Conservation (phyloP, 768 basidiomycete species). For the Collybia mongolica region DNA sequence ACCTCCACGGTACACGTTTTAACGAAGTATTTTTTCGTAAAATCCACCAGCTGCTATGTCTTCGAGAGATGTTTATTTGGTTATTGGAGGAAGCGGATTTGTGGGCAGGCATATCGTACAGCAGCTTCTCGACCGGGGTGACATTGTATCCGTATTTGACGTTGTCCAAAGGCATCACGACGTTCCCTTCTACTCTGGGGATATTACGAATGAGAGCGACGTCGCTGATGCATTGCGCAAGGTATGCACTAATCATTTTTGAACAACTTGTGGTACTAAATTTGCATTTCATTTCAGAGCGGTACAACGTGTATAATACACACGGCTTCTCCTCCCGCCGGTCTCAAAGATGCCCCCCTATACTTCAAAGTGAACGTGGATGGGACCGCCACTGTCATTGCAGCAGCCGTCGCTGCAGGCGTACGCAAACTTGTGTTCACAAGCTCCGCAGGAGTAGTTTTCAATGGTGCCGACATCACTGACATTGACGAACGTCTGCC, state of each 20-base stretch:
- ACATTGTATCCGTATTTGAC: slow-evolving; percentile 85
- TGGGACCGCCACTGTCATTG: slow-evolving; percentile 83
- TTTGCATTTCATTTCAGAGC: slow-evolving; percentile 42
- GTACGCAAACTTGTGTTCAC: slow-evolving; percentile 93
- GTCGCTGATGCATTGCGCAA: slow-evolving; percentile 73
- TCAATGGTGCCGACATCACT: slow-evolving; percentile 77
- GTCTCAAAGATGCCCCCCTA: slow-evolving; percentile 59
- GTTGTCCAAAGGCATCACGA: slow-evolving; percentile 89
- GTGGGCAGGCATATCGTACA: slow-evolving; percentile 91
- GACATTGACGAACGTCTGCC: slow-evolving; percentile 88
- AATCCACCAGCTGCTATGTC: slow-evolving; percentile 13
- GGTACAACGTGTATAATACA: slow-evolving; percentile 92
- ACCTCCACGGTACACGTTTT: too few species aligned
- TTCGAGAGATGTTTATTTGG: slow-evolving; percentile 72
- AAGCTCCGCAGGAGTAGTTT: slow-evolving; percentile 88
- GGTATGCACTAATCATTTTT: slow-evolving; percentile 37
- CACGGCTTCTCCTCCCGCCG: slow-evolving; percentile 83
- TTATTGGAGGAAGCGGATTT: slow-evolving; percentile 94
- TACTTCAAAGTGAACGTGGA: slow-evolving; percentile 95
- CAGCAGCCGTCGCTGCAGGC: slow-evolving; percentile 68
- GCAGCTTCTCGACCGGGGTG: slow-evolving; percentile 74
- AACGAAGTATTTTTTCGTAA: too few species aligned
- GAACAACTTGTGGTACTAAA: slow-evolving; percentile 4
- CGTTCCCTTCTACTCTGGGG: slow-evolving; percentile 84
- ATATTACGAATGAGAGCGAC: slow-evolving; percentile 78